A percentile compares a stretch with the other conserved stretches of the same genome.
phyloP scores from a whole-genome alignment of 2,329 filamentous ascomycete species.

The Pezizomycotina sp. region DNA sequence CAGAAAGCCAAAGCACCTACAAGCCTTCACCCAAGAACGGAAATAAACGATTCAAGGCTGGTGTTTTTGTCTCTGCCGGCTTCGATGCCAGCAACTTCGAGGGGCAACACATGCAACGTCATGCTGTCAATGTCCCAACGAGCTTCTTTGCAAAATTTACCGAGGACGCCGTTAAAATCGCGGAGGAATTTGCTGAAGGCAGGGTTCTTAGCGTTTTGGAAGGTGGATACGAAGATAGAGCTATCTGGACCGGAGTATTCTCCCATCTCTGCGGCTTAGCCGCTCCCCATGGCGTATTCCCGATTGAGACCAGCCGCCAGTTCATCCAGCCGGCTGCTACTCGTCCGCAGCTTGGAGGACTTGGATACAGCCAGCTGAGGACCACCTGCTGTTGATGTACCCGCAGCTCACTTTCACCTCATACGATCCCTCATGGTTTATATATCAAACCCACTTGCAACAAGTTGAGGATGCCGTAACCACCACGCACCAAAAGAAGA shows the following conservation, averaged over 20 bases:
- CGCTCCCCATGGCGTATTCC: constrained; percentile 32
- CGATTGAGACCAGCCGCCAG: constrained; percentile 29
- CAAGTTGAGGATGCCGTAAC: constrained; percentile 45
- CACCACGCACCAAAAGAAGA: constrained; percentile 38
- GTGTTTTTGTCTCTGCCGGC: constrained; percentile 86
- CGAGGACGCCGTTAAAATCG: constrained; percentile 63
- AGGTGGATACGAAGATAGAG: constrained; percentile 88
- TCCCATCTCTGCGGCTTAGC: constrained; percentile 78
- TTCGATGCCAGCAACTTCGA: constrained; percentile 98
- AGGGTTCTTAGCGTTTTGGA: constrained; percentile 86
- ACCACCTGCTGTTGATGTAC: constrained; percentile 25
- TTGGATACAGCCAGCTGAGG: constrained; percentile 38
- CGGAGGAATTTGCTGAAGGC: constrained; percentile 67
- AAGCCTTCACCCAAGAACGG: constrained; percentile 33
- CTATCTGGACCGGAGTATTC: constrained; percentile 69
- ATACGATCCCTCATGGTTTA: constrained; percentile 61
- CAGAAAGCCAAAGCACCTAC: constrained; percentile 39
- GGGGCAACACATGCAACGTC: constrained; percentile 78
- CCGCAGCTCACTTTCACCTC: constrained; percentile 26
- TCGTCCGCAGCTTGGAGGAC: constrained; percentile 40
- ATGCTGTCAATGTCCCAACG: constrained; percentile 88
- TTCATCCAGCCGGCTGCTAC: constrained; percentile 26
- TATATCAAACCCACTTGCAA: constrained; percentile 45
- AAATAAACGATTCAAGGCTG: constrained; percentile 42
- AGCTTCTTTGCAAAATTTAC: constrained; percentile 91